Evolutionary conservation across 139 green algal species (phyloP).

Genomic region (Chlorella ohadii): DNA sequence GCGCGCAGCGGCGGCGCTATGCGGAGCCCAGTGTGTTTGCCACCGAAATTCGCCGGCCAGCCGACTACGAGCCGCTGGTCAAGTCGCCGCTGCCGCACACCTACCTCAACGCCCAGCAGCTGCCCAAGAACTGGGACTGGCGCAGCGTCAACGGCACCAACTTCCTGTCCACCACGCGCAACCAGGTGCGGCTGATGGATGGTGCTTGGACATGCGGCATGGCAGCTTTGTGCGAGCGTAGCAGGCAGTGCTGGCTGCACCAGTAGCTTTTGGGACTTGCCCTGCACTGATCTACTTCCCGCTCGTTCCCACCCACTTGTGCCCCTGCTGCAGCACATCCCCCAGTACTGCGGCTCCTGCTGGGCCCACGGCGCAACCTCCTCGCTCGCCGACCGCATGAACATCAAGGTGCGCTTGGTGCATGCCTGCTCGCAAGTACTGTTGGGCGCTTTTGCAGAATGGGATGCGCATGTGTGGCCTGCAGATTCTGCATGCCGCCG

Average conservation of each 20-base stretch:
- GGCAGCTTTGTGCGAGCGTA: too few relatives aligned
- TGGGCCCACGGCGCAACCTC: conserved; percentile 85
- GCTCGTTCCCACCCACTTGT: too few relatives aligned
- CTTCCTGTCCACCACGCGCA: conserved; percentile 71
- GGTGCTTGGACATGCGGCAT: too few relatives aligned
- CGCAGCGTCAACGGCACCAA: conserved; percentile 70
- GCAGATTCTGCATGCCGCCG: too few relatives aligned
- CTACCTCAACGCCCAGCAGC: conserved; percentile 19
- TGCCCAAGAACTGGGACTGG: conserved; percentile 52
- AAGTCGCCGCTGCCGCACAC: conserved; percentile 20
- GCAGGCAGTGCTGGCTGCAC: too few relatives aligned
- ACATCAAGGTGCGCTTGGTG: conserved; percentile 62
- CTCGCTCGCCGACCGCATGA: conserved; percentile 83
- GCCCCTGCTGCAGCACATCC: conserved; percentile 22
- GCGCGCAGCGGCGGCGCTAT: too few relatives aligned
- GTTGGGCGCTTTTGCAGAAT: too few relatives aligned
- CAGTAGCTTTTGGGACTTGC: too few relatives aligned
- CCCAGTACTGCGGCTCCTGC: conserved; percentile 58
- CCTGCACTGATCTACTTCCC: too few relatives aligned
- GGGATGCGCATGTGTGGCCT: too few relatives aligned
- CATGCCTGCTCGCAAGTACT: too few relatives aligned
- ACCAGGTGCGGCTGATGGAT: conserved; percentile 53
- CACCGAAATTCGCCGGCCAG: not conserved
- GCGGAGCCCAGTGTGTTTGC: too few relatives aligned
- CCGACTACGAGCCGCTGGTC: not conserved